These are phyloP conservation scores for Mortierella sp. DNA, from an alignment of 371 early-diverging fungal genomes.

Conservation along the genomic window DNA sequence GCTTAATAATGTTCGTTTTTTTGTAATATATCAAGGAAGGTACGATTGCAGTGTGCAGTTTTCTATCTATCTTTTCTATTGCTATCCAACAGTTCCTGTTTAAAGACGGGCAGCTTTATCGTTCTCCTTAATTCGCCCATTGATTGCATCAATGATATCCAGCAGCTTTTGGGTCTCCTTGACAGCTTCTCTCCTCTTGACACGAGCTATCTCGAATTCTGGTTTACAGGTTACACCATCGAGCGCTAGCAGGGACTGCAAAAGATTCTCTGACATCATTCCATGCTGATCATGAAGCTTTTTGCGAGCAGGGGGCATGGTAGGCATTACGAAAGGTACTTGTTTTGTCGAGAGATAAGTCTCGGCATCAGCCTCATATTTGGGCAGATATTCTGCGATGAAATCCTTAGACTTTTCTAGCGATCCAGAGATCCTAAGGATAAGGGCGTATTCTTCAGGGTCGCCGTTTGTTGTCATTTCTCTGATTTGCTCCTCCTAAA, in stretches of 20 bases:
- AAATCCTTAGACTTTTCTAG: conserved; percentile 40
- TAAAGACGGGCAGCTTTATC: conserved; percentile 27
- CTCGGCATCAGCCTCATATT: conserved; percentile 43
- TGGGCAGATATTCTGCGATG: conserved; percentile 34
- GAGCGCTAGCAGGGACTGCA: conserved; percentile 68
- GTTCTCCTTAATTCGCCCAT: conserved; percentile 43
- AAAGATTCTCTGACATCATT: conserved; percentile 67
- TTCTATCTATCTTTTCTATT: conserved; percentile 1
- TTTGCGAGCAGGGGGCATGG: conserved; percentile 58
- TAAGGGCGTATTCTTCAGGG: conserved; percentile 58
- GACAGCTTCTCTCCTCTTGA: conserved; percentile 71
- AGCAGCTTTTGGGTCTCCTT: conserved; percentile 64
- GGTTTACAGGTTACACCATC: conserved; percentile 70
- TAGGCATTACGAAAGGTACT: conserved; percentile 26
- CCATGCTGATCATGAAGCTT: conserved; percentile 66
- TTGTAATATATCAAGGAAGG: not conserved
- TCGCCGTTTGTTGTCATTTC: conserved; percentile 63
- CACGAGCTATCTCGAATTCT: conserved; percentile 70
- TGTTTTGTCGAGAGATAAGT: conserved; percentile 32
- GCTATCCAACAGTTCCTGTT: not conserved
- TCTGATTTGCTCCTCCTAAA: conserved; percentile 57
- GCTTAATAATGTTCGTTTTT: not conserved
- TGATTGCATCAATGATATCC: conserved; percentile 66
- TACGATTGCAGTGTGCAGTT: not conserved
- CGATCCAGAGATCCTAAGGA: conserved; percentile 50